Conservation (phyloP, 768 basidiomycete species). For the Dacryopinax spathularia region DNA sequence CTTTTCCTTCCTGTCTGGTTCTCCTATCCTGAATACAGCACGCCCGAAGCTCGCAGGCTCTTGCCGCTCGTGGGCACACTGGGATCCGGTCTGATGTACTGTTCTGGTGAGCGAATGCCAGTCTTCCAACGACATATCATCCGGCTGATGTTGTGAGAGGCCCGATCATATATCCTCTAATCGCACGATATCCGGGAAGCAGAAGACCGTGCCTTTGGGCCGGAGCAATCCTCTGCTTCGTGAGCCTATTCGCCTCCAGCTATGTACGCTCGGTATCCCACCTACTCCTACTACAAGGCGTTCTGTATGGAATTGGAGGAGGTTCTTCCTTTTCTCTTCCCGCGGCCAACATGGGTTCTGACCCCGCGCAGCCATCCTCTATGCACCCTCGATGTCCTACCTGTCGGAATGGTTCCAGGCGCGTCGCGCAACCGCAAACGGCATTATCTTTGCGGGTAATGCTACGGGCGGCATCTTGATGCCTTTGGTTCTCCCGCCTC, state of each 20-base stretch:
- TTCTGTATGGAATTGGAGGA: conserved; percentile 24
- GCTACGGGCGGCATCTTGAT: conserved; percentile 20
- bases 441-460: conserved; percentile 24
- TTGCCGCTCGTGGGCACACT: conserved; percentile 23
- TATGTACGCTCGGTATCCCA: conserved; percentile 16
- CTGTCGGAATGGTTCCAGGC: conserved; percentile 25
- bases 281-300: conserved; percentile 21
- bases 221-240: conserved; percentile 16
- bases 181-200: conserved; percentile 17
- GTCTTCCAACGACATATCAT: too few relatives aligned
- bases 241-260: conserved; percentile 19
- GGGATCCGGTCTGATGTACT: conserved; percentile 23
- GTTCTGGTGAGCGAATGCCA: conserved; percentile 20
- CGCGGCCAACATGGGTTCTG: not conserved
- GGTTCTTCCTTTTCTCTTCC: conserved; percentile 9
- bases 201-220: conserved; percentile 17
- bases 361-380: conserved; percentile 21
- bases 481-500: conserved; percentile 19
- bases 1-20: conserved; percentile 23
- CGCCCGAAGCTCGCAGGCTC: conserved; percentile 16
- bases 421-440: conserved; percentile 23
- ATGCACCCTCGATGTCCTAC: conserved; percentile 18
- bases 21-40: conserved; percentile 16
- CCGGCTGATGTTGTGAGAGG: too few relatives aligned
- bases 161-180: conserved; percentile 18